These are phyloP conservation scores for Candida labiduridarum DNA, from an alignment of 1,139 yeast genomes.

Conservation along the genomic window DNA sequence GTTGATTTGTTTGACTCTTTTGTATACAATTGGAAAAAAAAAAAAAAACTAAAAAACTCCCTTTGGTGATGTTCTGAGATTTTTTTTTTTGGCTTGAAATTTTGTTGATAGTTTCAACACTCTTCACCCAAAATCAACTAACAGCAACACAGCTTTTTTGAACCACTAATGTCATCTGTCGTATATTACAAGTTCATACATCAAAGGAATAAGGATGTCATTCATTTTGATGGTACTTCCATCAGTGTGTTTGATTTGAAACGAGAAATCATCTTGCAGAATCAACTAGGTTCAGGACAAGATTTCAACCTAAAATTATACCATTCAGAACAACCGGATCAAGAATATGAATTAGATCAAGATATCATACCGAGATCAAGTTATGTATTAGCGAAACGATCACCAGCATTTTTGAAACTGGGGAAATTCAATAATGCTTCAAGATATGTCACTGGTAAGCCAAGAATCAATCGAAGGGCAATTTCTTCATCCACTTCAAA, in stretches of 20 bases:
- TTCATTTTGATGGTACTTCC: constrained; percentile 95
- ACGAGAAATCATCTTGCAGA: constrained; percentile 81
- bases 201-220: constrained; percentile 77
- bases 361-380: constrained; percentile 91
- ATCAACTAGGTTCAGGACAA: constrained; percentile 79
- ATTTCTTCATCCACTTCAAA: constrained; percentile 19
- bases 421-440: constrained; percentile 69
- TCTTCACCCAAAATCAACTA: background rate
- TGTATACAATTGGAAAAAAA: background rate
- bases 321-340: constrained; percentile 67
- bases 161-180: constrained; percentile 74
- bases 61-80: background rate
- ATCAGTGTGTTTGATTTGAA: constrained; percentile 92
- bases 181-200: constrained; percentile 87
- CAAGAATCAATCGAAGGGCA: constrained; percentile 52
- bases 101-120: background rate
- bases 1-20: background rate
- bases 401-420: constrained; percentile 64
- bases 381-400: constrained; percentile 76
- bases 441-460: constrained; percentile 86
- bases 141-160: background rate
- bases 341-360: constrained; percentile 81
- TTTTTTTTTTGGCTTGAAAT: background rate
- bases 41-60: background rate
- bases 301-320: constrained; percentile 79